Conservation (phyloP, 148 eudicot species). For the Cornus florida region DNA sequence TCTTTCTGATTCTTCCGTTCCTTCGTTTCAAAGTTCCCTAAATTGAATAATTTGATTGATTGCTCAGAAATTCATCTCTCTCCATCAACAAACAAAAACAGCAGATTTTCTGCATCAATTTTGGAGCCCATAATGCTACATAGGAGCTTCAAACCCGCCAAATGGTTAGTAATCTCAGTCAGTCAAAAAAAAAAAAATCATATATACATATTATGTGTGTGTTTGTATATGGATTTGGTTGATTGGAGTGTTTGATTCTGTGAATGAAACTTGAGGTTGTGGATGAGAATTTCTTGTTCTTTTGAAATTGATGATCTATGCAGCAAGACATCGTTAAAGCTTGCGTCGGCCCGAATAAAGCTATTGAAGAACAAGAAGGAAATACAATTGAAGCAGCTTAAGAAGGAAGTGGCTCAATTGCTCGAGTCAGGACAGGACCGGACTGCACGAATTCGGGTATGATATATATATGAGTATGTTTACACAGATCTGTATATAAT, state of each 20-base stretch:
- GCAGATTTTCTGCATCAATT: background rate
- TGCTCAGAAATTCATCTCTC: background rate
- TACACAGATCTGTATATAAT: too few relatives aligned
- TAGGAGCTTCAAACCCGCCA: constrained; percentile 84
- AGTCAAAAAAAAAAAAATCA: background rate
- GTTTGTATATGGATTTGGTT: background rate
- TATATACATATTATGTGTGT: background rate
- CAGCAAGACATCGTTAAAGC: constrained; percentile 90
- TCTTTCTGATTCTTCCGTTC: background rate
- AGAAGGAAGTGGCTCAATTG: constrained; percentile 79
- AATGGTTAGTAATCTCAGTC: constrained; percentile 80
- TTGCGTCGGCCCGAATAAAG: constrained; percentile 75
- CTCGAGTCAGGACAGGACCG: constrained; percentile 82
- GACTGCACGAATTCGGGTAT: constrained; percentile 84
- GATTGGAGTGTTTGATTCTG: background rate
- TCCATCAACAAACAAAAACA: background rate
- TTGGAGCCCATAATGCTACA: constrained; percentile 44
- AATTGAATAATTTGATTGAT: background rate
- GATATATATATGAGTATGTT: background rate
- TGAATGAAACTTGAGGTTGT: background rate
- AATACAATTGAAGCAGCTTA: constrained; percentile 65
- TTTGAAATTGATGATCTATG: constrained; percentile 15
- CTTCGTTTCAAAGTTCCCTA: background rate
- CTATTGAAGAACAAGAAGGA: constrained; percentile 90
- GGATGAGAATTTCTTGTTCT: background rate